A percentile compares a stretch with the other conserved stretches of the same genome.
Evolutionary conservation across 345 rosid species (phyloP).

Genomic region (Raphanus sativus): DNA sequence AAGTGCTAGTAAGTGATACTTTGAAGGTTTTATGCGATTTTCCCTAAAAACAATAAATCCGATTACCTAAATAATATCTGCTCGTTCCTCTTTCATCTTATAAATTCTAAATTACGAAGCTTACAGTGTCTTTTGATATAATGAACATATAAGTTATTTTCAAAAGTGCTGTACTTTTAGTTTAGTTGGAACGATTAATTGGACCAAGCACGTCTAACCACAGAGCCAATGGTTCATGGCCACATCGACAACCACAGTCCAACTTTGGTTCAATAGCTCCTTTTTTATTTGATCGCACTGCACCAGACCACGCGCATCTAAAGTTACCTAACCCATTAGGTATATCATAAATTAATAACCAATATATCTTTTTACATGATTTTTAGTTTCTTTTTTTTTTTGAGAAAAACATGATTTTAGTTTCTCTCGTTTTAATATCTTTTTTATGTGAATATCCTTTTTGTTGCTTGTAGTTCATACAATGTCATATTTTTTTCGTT

Average conservation of each 20-base stretch:
- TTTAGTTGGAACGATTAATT: slow-evolving; percentile 23
- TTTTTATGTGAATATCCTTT: neutral
- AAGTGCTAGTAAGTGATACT: no score
- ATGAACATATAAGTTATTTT: neutral
- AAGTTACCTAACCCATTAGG: slow-evolving; percentile 29
- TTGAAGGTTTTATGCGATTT: no score
- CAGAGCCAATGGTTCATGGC: slow-evolving; percentile 16
- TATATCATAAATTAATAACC: neutral
- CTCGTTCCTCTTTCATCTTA: neutral
- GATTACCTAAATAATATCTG: neutral
- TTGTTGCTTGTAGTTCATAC: neutral
- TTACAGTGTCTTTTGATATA: neutral
- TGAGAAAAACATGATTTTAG: neutral
- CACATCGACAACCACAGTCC: slow-evolving; percentile 15
- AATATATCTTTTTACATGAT: neutral
- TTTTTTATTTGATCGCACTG: neutral
- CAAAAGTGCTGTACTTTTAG: slow-evolving; percentile 17
- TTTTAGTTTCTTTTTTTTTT: neutral
- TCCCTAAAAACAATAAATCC: no score
- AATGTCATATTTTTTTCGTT: neutral
- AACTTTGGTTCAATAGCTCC: slow-evolving; percentile 19
- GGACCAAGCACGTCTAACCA: slow-evolving; percentile 14
- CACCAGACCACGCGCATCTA: slow-evolving; percentile 19
- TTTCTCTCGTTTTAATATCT: neutral
- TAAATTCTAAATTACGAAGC: neutral